A percentile compares a stretch with the other conserved stretches of the same genome.
Evolutionary conservation across 2,329 filamentous ascomycete genomes (phyloP).

Genomic region (Cryoendolithus antarcticus): DNA sequence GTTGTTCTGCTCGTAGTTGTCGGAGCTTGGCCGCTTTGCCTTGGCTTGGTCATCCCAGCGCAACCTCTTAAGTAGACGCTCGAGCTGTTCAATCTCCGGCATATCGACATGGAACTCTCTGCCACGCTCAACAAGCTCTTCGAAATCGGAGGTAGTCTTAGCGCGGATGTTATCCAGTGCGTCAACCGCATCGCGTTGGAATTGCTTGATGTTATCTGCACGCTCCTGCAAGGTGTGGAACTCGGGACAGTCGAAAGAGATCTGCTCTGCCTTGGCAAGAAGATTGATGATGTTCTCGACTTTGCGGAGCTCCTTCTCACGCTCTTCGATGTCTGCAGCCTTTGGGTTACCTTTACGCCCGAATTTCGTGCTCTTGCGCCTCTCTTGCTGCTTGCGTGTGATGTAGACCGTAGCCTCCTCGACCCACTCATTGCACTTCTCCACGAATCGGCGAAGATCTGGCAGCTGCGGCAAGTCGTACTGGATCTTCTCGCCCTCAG

Average conservation of each 20-base stretch:
- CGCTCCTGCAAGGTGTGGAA: conserved; percentile 77
- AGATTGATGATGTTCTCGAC: conserved; percentile 80
- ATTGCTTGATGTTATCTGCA: conserved; percentile 69
- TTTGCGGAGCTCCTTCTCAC: conserved; percentile 71
- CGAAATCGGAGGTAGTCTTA: conserved; percentile 60
- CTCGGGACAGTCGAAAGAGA: conserved; percentile 89
- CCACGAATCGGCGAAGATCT: conserved; percentile 77
- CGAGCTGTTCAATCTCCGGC: conserved; percentile 72
- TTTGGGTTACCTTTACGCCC: conserved; percentile 66
- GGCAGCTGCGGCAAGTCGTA: conserved; percentile 74
- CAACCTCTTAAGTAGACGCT: conserved; percentile 68
- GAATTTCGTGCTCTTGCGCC: conserved; percentile 83
- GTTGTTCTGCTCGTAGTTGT: conserved; percentile 40
- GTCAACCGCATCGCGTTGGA: conserved; percentile 62
- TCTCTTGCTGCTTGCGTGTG: conserved; percentile 92
- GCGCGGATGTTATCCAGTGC: conserved; percentile 55
- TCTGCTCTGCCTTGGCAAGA: conserved; percentile 67
- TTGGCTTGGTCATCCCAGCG: conserved; percentile 78
- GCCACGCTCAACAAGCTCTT: conserved; percentile 82
- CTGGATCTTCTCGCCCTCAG: conserved; percentile 92
- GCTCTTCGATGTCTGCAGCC: conserved; percentile 66
- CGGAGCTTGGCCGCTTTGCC: conserved; percentile 29
- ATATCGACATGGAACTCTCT: conserved; percentile 84
- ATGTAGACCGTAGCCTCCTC: conserved; percentile 95
- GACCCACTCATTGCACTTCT: conserved; percentile 94